Evolutionary conservation across 2,329 filamentous ascomycete species (phyloP).

Genomic region (Simplicillium sp.): DNA sequence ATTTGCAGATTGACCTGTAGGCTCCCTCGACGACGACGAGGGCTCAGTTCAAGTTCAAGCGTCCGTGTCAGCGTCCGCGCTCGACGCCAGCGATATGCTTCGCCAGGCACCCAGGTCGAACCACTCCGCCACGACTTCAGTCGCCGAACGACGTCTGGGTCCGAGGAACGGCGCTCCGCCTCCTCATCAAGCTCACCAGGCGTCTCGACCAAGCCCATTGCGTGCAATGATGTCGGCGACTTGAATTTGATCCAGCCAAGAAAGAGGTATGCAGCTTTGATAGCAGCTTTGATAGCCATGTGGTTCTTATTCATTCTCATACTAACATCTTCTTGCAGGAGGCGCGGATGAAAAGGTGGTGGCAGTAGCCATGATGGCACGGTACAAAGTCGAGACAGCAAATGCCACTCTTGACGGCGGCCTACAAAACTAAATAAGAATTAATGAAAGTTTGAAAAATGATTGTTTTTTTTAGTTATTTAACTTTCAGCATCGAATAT

Average conservation of each 20-base stretch:
- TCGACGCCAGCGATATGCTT: slow-evolving; percentile 30
- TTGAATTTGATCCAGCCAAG: slow-evolving; percentile 30
- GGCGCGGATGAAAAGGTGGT: too few relatives aligned
- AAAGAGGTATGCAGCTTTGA: not conserved
- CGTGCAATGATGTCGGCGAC: slow-evolving; percentile 56
- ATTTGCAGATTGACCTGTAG: slow-evolving; percentile 71
- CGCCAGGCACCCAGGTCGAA: slow-evolving; percentile 28
- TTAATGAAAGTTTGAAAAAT: too few relatives aligned
- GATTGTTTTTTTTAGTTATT: too few relatives aligned
- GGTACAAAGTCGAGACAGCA: too few relatives aligned
- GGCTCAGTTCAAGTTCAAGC: slow-evolving; percentile 59
- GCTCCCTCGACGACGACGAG: slow-evolving; percentile 82
- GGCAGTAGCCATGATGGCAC: too few relatives aligned
- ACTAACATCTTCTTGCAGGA: too few relatives aligned
- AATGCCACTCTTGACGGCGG: too few relatives aligned
- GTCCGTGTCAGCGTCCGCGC: slow-evolving; percentile 20
- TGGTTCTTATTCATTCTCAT: too few relatives aligned
- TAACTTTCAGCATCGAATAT: too few relatives aligned
- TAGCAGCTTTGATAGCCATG: not conserved
- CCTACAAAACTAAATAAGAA: too few relatives aligned
- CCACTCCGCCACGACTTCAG: slow-evolving; percentile 34
- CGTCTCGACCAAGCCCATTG: slow-evolving; percentile 57
- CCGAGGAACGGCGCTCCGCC: slow-evolving; percentile 35
- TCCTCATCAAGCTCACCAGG: slow-evolving; percentile 35
- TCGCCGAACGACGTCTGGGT: slow-evolving; percentile 36